Percentiles rank a stretch among this genome's conserved stretches.
phyloP scores from a whole-genome alignment of 805 yeast species.

The Metschnikowia continentalis region DNA sequence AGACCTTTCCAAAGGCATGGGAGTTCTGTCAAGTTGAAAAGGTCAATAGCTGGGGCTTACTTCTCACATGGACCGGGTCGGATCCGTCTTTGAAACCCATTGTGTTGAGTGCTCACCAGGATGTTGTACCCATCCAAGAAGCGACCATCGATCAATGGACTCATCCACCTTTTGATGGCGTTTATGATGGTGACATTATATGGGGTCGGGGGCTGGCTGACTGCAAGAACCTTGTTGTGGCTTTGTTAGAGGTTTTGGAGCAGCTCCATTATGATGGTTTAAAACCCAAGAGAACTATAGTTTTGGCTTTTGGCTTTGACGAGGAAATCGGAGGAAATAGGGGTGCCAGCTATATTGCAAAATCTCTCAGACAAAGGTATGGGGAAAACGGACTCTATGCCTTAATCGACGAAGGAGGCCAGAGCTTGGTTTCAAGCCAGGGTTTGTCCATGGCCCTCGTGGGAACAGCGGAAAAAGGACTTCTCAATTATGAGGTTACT shows the following conservation, averaged over 20 bases:
- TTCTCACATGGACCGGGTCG: slow-evolving; percentile 13
- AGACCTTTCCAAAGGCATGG: slow-evolving; percentile 12
- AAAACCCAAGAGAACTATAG: slow-evolving; percentile 8
- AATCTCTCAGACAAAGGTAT: slow-evolving; percentile 6
- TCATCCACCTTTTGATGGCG: slow-evolving; percentile 13
- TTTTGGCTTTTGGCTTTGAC: slow-evolving; percentile 15
- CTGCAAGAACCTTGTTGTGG: slow-evolving; percentile 65
- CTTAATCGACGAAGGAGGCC: slow-evolving; percentile 16
- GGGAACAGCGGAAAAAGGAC: slow-evolving; percentile 16
- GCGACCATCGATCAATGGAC: slow-evolving; percentile 12
- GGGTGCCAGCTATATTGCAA: slow-evolving; percentile 11
- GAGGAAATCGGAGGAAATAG: slow-evolving; percentile 14
- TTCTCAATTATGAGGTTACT: slow-evolving; percentile 17
- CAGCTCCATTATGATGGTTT: slow-evolving; percentile 7
- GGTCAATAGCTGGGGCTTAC: slow-evolving; percentile 12
- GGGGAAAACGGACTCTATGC: slow-evolving; percentile 14
- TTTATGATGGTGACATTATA: slow-evolving; percentile 17
- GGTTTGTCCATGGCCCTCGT: slow-evolving; percentile 11
- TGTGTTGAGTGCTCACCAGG: slow-evolving; percentile 14
- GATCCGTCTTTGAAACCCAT: slow-evolving; percentile 11
- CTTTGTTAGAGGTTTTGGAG: slow-evolving; percentile 47
- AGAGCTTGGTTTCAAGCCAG: slow-evolving; percentile 8
- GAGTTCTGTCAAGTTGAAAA: slow-evolving; percentile 3
- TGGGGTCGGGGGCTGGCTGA: slow-evolving; percentile 31
- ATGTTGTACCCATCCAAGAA: slow-evolving; percentile 13